phyloP scores from a whole-genome alignment of 2,329 filamentous ascomycete species.

The Alternaria gansuensis region DNA sequence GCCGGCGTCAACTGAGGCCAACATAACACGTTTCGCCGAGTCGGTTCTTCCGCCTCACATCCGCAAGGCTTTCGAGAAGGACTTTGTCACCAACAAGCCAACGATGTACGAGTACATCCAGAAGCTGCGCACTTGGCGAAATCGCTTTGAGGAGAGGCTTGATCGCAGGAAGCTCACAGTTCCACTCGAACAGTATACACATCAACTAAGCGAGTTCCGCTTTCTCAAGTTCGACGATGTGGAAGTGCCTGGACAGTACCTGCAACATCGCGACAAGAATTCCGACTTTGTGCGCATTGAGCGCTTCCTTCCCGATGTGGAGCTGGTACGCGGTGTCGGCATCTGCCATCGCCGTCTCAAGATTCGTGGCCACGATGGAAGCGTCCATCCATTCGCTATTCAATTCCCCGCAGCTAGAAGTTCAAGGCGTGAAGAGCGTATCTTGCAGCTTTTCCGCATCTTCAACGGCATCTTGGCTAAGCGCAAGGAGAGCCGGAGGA shows the following conservation, averaged over 20 bases:
- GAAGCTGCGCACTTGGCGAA: constrained; percentile 92
- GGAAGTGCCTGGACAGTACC: constrained; percentile 95
- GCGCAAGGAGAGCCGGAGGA: constrained; percentile 91
- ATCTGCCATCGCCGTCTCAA: constrained; percentile 92
- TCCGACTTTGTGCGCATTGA: constrained; percentile 98
- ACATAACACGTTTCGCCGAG: constrained; percentile 96
- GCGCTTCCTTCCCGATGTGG: constrained; percentile 92
- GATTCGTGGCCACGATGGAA: constrained; percentile 97
- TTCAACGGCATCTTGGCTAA: constrained; percentile 92
- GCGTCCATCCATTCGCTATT: constrained; percentile 93
- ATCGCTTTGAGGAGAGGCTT: constrained; percentile 97
- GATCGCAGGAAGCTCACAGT: constrained; percentile 79
- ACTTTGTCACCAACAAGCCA: constrained; percentile 94
- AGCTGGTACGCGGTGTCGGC: constrained; percentile 88
- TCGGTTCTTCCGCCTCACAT: constrained; percentile 95
- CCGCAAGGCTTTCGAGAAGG: constrained; percentile 94
- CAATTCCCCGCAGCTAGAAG: constrained; percentile 94
- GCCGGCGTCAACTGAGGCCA: constrained; percentile 87
- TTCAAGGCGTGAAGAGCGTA: constrained; percentile 92
- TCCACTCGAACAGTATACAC: constrained; percentile 84
- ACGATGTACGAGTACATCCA: constrained; percentile 99
- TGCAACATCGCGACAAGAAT: constrained; percentile 98
- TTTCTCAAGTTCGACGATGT: constrained; percentile 99
- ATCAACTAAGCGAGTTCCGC: constrained; percentile 92
- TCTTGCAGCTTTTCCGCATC: constrained; percentile 94